Base-by-base conservation (phyloP, 345 rosid species). In the Firmiana major region DNA sequence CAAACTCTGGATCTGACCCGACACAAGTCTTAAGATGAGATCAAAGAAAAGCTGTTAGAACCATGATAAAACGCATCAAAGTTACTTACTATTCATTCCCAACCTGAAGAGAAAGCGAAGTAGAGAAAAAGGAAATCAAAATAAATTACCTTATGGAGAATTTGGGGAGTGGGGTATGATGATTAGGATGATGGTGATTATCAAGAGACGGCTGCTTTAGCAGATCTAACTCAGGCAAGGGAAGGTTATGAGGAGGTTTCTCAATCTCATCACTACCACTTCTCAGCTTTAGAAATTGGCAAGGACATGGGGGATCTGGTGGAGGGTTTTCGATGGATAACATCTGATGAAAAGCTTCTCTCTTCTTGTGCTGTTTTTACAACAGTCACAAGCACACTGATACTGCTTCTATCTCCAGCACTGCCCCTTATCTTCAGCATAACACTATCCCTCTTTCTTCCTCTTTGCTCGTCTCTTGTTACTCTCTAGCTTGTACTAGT, bases 121-220 rank as follows among this genome's bases (percentile, higher is more conserved):
- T 36, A 40, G 59, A 63, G 28, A 40, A 42, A 10, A 75, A 42
- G 19, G 16, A 38, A 64, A 9, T 38, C 48, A 64, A 64, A 65
- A 7, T 38, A 16, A 69, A 73, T 79, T 85, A 94, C 98, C 98
- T 91, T 84, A 94, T 91, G 79, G 97, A 92, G 92, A 94, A 94
- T 59, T 60, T 86, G 40, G 93, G 86, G 77, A 75, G 87, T 74
- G 81, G 83, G 74, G 60, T 78, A 62, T 53, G 71, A 66, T 36
- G 40, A 38, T 36, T 36, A 2, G 48, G 78, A 71, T 49, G 38
- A 28, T 28, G 76, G 59, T 16, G 84, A 73, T 60, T 68, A 81
- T 40, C 77, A 82, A 76, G 80, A 58, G 69, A 24, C 9, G 81
- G 72, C 64, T 55, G 68, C 70, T 75, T 81, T 38, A 81, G 85